Evolutionary conservation across 2,329 filamentous ascomycete species (phyloP), one percentile per base, ranked within the genome.

Genomic region (Periconia sp.): DNA sequence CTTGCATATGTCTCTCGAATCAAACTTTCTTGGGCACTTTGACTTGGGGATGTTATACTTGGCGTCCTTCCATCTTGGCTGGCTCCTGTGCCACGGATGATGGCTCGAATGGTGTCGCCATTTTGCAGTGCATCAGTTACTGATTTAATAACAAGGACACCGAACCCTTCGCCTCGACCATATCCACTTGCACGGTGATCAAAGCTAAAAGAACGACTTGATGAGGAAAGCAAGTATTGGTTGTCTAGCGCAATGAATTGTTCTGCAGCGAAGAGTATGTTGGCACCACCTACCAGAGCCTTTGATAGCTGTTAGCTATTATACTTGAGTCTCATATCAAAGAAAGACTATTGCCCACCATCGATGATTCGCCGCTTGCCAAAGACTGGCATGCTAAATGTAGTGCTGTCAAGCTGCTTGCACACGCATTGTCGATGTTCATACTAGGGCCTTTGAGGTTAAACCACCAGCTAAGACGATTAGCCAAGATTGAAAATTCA

Each of bases 171-270:
- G 1, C 83, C 84, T 22, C 83, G 74, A 0, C 78, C 82, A 56
- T 86, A 87, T 0, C 84, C 84, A 43, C 81, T 79, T 13, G 80
- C 84, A 1, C 74, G 72, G 12, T 71, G 58, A 52, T 84, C 83
- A 41, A 62, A 71, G 36, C 58, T 63, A 37, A 46, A 50, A 9
- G 41, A 59, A 13, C 37, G 37, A 3, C 61, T 57, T 21, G 54
- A 51, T 10, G 56, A 53, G 5, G 35, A 34, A 3, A 39, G 31
- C 24, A 46, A 24, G 15, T 38, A 22, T 28, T 48, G 22, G 35
- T 46, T 39, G 18, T 34, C 36, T 19, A 43, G 30, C 25, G 34
- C 17, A 10, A 28, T 15, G n/a, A 36, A 36, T 17, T 30, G 19
- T n/a, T 42, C 40, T 13, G 30, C 23, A 2, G 32, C 29, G 18